phyloP scores from a whole-genome alignment of 768 basidiomycete species.

The Mycena latifolia region DNA sequence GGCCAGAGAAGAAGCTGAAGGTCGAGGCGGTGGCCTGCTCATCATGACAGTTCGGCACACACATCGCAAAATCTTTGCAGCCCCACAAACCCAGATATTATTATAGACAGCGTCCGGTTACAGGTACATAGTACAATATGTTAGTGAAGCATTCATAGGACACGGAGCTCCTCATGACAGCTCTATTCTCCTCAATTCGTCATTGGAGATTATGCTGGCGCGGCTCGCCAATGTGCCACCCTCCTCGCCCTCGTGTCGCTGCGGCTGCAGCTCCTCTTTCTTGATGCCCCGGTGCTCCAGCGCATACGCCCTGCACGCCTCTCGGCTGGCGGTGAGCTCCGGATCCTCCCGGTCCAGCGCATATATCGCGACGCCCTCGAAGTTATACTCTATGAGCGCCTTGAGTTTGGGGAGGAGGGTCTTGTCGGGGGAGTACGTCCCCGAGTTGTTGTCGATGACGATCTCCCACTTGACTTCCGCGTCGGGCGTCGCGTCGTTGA shows the following conservation, averaged over 20 bases:
- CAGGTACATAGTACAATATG: background rate
- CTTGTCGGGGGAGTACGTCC: conserved; percentile 85
- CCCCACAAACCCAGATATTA: background rate
- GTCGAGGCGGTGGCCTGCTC: conserved; percentile 3
- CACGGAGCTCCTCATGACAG: background rate
- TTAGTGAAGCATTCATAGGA: background rate
- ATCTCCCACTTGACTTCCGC: conserved; percentile 80
- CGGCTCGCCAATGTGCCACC: conserved; percentile 63
- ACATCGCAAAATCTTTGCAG: too few species aligned
- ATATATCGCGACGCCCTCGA: conserved; percentile 70
- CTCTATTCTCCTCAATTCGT: conserved; percentile 27
- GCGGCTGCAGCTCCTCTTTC: conserved; percentile 74
- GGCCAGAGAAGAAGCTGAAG: conserved; percentile 28
- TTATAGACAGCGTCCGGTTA: background rate
- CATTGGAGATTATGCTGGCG: conserved; percentile 26
- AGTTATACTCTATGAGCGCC: conserved; percentile 78
- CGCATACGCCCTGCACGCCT: conserved; percentile 78
- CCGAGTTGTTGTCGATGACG: conserved; percentile 88
- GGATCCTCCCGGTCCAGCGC: conserved; percentile 70
- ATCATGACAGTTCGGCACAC: background rate
- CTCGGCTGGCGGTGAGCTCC: conserved; percentile 66
- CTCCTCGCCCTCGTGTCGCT: conserved; percentile 61
- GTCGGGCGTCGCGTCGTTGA: conserved; percentile 67
- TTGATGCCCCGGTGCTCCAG: conserved; percentile 68
- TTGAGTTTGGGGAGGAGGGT: conserved; percentile 70